Evolutionary conservation across 106 monocot species (phyloP), one percentile per base, ranked within the genome.

Genomic region (Narthecium ossifragum): DNA sequence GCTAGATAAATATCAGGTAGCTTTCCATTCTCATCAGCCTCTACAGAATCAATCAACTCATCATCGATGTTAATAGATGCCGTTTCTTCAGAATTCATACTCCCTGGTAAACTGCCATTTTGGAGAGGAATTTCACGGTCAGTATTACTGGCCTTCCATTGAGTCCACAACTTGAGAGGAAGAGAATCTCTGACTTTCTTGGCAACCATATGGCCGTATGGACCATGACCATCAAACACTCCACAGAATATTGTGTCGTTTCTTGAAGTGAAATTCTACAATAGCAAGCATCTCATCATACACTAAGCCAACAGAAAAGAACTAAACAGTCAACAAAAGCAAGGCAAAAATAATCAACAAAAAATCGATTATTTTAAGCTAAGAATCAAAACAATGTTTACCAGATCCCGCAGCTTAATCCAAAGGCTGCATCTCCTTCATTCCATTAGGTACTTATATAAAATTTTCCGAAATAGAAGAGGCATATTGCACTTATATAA

Each of bases 161-260:
- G 73, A 49, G 73, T 49, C 26, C 36, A 59, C 49, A 94, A 47
- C 64, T 83, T 94, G 10, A 89, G 48, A 73, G 94, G 94, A 60
- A 94, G 89, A 36, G 85, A 66, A 73, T 92, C 92, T 81, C 92
- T 84, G 17, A 92, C 88, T 78, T 76, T 80, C 73, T 59, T 92
- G 9, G 92, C 72, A 47, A 92, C 92, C 73, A 92, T 65, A 64
- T 92, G 92, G 25, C 92, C 92, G 50, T 61, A 88, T 18, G 92
- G 92, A 13, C 92, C 92, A 65, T 92, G 92, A 28, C 92, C 92
- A 78, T 92, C 92, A 73, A 92, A 92, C n/a, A 92, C 84, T 25
- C 92, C 92, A 68, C 92, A 92, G 70, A 92, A 92, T 29, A 81
- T 48, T 21, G 84, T 81, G 51, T 88, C 88, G 23, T 55, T 67